Conservation (phyloP, 306 rosid genomes). For the Herpetospermum pedunculosum region DNA sequence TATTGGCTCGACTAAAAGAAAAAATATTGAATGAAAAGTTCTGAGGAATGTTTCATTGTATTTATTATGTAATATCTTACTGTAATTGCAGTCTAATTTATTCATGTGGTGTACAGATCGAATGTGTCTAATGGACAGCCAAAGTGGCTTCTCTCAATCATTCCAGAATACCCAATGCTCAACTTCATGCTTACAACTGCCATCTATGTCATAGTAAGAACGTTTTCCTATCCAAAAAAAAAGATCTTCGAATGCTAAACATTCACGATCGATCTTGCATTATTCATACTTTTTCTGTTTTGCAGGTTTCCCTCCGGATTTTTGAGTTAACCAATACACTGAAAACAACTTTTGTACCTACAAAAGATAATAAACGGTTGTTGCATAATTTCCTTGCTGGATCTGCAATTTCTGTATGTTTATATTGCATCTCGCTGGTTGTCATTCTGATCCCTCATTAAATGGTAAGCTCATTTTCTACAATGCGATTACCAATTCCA, state of each 20-base stretch:
- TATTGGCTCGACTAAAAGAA: background rate
- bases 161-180: slow-evolving; percentile 86
- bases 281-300: slow-evolving; percentile 17
- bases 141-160: slow-evolving; percentile 94
- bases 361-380: slow-evolving; percentile 73
- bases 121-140: slow-evolving; percentile 93
- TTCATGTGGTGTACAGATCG: slow-evolving; percentile 43
- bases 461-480: slow-evolving; percentile 33
- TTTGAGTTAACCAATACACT: slow-evolving; percentile 86
- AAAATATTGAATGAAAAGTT: background rate
- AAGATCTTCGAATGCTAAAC: too few species aligned
- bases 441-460: slow-evolving; percentile 54
- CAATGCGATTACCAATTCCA: background rate
- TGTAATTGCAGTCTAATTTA: slow-evolving; percentile 7
- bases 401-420: slow-evolving; percentile 31
- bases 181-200: slow-evolving; percentile 95
- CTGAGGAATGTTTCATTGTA: background rate
- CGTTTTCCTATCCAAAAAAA: too few species aligned
- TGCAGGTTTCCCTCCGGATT: slow-evolving; percentile 78
- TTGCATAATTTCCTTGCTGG: slow-evolving; percentile 73
- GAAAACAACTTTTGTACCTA: slow-evolving; percentile 67
- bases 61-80: background rate
- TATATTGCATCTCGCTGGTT: slow-evolving; percentile 54
- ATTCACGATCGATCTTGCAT: background rate
- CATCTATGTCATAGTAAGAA: slow-evolving; percentile 62